These are phyloP conservation scores for Fragaria ananassa DNA, from an alignment of 306 rosid genomes.

Conservation along the genomic window DNA sequence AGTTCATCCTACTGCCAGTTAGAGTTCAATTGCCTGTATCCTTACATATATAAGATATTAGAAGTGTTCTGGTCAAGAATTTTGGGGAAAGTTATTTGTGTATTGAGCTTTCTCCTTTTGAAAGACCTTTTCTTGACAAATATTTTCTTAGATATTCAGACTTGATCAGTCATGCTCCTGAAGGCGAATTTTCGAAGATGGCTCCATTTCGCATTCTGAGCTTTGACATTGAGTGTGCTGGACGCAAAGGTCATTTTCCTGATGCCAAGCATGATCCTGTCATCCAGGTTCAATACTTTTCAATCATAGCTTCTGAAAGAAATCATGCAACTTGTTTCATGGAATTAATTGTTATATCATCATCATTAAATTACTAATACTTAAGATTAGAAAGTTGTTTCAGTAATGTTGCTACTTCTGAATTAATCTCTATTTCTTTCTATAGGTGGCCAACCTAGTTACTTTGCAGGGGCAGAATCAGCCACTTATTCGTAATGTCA, in stretches of 20 bases:
- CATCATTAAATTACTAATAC: not conserved
- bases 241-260: constrained; percentile 98
- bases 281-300: constrained; percentile 66
- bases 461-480: constrained; percentile 86
- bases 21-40: constrained; percentile 94
- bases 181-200: constrained; percentile 94
- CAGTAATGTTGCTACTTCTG: constrained; percentile 1
- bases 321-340: not conserved
- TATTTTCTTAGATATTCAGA: constrained; percentile 62
- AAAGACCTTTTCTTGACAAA: constrained; percentile 43
- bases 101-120: constrained; percentile 11
- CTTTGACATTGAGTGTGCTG: constrained; percentile 99
- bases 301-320: constrained; percentile 5
- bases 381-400: not conserved
- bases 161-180: constrained; percentile 85
- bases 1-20: constrained; percentile 71
- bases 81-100: constrained; percentile 1
- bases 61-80: not conserved
- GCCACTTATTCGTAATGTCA: constrained; percentile 78
- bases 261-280: constrained; percentile 96
- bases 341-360: not conserved
- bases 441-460: constrained; percentile 86
- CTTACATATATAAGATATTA: constrained; percentile 26
- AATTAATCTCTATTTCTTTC: constrained; percentile 21
- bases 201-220: constrained; percentile 98